phyloP scores from a whole-genome alignment of 2,329 filamentous ascomycete genomes.

The Penicillium sp. region DNA sequence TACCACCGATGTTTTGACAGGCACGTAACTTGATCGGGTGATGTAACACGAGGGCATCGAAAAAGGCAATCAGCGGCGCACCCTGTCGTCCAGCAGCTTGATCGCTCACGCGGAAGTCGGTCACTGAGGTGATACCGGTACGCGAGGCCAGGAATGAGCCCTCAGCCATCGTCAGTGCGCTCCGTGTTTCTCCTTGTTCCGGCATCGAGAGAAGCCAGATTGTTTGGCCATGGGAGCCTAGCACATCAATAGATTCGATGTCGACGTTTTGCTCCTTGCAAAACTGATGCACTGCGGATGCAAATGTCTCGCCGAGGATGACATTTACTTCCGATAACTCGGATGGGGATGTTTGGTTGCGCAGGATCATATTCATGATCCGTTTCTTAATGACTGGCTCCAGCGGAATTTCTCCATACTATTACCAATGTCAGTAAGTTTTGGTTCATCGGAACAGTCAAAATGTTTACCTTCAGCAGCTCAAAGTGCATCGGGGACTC shows the following conservation, averaged over 20 bases:
- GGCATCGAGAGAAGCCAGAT: slow-evolving; percentile 60
- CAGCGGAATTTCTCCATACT: slow-evolving; percentile 59
- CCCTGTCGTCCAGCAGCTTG: slow-evolving; percentile 58
- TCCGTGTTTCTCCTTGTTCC: slow-evolving; percentile 47
- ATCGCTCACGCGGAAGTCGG: slow-evolving; percentile 60
- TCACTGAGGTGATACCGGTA: slow-evolving; percentile 61
- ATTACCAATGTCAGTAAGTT: background rate
- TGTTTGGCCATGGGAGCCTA: slow-evolving; percentile 62
- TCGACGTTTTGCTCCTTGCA: slow-evolving; percentile 47
- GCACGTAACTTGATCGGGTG: slow-evolving; percentile 59
- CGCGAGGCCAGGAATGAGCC: slow-evolving; percentile 56
- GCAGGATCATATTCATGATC: slow-evolving; percentile 59
- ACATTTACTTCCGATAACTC: slow-evolving; percentile 60
- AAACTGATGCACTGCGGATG: slow-evolving; percentile 54
- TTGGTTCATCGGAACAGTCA: no score
- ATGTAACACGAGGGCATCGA: slow-evolving; percentile 59
- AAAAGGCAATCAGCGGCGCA: slow-evolving; percentile 59
- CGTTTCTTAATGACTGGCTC: slow-evolving; percentile 56
- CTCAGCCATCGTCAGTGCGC: slow-evolving; percentile 59
- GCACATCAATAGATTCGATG: slow-evolving; percentile 52
- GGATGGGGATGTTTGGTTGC: slow-evolving; percentile 55
- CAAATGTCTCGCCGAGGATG: slow-evolving; percentile 59
- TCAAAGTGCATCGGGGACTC: slow-evolving; percentile 57
- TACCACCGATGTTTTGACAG: slow-evolving; percentile 64
- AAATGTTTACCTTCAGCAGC: slow-evolving; percentile 42